A percentile compares a stretch with the other conserved stretches of the same genome.
Evolutionary conservation across 768 basidiomycete species (phyloP).

Genomic region (Fomitopsis serialis): DNA sequence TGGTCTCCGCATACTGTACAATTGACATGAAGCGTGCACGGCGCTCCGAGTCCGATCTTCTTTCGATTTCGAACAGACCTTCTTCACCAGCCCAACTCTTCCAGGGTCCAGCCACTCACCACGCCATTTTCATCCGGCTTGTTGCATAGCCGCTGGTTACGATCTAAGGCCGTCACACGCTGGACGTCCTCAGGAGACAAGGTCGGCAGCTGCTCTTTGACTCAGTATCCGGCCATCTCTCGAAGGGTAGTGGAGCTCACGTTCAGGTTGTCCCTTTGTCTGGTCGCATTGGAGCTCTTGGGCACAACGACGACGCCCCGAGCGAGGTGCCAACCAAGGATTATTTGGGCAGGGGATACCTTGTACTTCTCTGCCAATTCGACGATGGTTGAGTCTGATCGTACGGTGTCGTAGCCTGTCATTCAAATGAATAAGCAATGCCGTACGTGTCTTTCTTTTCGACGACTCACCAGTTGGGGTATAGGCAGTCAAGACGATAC

Average conservation of each 20-base stretch:
- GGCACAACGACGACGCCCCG: conserved; percentile 40
- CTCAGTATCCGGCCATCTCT: not conserved
- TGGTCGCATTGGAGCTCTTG: conserved; percentile 39
- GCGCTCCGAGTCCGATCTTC: too few relatives aligned
- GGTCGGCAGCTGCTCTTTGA: conserved; percentile 21
- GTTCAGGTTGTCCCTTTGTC: conserved; percentile 46
- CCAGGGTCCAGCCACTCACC: conserved; percentile 32
- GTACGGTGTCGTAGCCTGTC: conserved; percentile 40
- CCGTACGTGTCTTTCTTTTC: not conserved
- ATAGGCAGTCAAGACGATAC: conserved; percentile 46
- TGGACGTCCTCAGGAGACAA: conserved; percentile 29
- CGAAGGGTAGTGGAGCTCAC: conserved; percentile 24
- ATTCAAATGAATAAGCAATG: not conserved
- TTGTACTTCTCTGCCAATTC: conserved; percentile 43
- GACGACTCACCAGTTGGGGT: conserved; percentile 35
- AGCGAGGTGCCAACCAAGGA: conserved; percentile 47
- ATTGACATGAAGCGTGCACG: not conserved
- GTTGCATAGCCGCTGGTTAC: conserved; percentile 29
- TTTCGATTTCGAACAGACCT: too few relatives aligned
- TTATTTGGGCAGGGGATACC: conserved; percentile 41
- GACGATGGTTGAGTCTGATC: conserved; percentile 39
- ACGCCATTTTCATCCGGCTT: conserved; percentile 23
- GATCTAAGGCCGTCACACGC: conserved; percentile 27
- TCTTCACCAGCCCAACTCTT: conserved; percentile 35
- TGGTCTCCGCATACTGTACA: too few relatives aligned